Percentiles rank a stretch among this genome's conserved stretches.
phyloP scores from a whole-genome alignment of 163 green algal genomes.

The Chloromonas sp. region DNA sequence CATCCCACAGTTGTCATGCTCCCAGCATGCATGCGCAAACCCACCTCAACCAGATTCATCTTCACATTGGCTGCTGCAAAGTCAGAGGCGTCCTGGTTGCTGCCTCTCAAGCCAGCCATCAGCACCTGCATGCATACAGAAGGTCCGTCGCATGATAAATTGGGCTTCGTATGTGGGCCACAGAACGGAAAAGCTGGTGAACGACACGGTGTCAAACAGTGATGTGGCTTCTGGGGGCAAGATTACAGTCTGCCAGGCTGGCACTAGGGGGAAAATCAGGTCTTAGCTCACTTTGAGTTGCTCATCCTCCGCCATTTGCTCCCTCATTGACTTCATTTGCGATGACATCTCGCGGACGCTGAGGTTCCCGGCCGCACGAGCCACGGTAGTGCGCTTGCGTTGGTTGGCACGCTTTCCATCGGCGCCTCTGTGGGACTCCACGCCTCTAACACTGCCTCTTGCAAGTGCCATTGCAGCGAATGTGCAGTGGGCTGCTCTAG shows the following conservation, averaged over 20 bases:
- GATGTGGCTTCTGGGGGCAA: neutral
- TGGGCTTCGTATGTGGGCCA: too few relatives aligned
- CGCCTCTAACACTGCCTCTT: neutral
- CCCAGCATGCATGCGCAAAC: conserved; percentile 9
- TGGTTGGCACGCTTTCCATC: too few relatives aligned
- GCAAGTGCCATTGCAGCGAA: neutral
- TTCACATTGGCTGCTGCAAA: conserved; percentile 70
- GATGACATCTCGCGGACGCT: conserved; percentile 36
- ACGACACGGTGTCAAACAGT: neutral
- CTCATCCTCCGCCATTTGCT: conserved; percentile 75
- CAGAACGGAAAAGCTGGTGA: too few relatives aligned
- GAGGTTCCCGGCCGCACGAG: neutral
- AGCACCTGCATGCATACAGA: neutral
- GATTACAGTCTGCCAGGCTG: neutral
- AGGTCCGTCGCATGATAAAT: too few relatives aligned
- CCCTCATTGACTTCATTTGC: conserved; percentile 60
- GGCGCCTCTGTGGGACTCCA: neutral
- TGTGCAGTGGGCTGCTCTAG: neutral
- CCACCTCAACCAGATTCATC: conserved; percentile 75
- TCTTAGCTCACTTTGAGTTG: conserved; percentile 44
- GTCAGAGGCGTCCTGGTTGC: conserved; percentile 79
- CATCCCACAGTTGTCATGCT: neutral
- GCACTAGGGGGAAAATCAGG: neutral
- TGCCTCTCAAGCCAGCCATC: conserved; percentile 83
- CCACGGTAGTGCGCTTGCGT: neutral